phyloP scores from a whole-genome alignment of 306 rosid genomes.

The Sophora flavescens region DNA sequence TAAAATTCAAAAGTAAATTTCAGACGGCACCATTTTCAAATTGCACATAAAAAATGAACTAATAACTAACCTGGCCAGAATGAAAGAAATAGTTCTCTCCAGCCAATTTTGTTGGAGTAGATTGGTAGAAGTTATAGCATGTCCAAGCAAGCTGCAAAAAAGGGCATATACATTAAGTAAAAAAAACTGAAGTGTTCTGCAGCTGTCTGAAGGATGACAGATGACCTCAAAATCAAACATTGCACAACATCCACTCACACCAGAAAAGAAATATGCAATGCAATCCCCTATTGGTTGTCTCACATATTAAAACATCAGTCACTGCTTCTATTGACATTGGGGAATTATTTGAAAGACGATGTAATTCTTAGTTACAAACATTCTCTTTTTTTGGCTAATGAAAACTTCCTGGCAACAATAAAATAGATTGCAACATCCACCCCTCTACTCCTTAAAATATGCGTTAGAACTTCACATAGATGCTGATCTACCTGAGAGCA shows the following conservation, averaged over 20 bases:
- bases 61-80: constrained; percentile 77
- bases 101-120: constrained; percentile 94
- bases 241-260: constrained; percentile 5
- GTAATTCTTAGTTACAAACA: constrained; percentile 27
- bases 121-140: constrained; percentile 97
- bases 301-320: constrained; percentile 26
- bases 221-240: background rate
- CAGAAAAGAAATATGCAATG: constrained; percentile 3
- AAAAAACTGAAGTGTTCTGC: background rate
- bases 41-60: constrained; percentile 25
- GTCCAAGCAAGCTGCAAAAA: constrained; percentile 97
- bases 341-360: constrained; percentile 23
- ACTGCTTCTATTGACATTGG: constrained; percentile 17
- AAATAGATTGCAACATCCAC: constrained; percentile 1
- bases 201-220: constrained; percentile 2
- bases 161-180: constrained; percentile 37
- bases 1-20: constrained; percentile 35
- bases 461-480: constrained; percentile 34
- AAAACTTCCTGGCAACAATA: constrained; percentile 22
- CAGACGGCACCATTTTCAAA: constrained; percentile 34
- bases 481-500: constrained; percentile 12
- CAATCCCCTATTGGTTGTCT: constrained; percentile 23
- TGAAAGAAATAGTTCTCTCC: constrained; percentile 95
- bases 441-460: background rate
- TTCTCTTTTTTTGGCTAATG: constrained; percentile 14